Evolutionary conservation across 371 early-diverging fungal species (phyloP), one percentile per base, ranked within the genome.

Genomic region (Mucor saturninus): DNA sequence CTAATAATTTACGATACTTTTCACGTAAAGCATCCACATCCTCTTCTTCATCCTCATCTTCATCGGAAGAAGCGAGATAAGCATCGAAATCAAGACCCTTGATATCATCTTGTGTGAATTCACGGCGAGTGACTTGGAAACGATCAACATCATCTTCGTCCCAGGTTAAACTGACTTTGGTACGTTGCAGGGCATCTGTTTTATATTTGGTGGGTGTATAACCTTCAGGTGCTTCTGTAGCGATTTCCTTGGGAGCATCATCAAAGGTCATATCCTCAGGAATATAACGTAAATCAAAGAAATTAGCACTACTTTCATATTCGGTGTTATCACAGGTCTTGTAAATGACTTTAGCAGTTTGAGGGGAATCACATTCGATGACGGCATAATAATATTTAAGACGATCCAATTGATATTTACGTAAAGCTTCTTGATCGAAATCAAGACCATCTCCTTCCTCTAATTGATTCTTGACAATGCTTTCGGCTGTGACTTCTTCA

Each of bases 241-340:
- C 90, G 21, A 73, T 83, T 37, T 97, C 95, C 54, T 78, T 73
- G 31, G 73, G 71, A 32, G 91, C 91, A 31, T 91, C 92, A 15
- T 85, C 86, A 83, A 99, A 98, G 10, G 71, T 73, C 91, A 92
- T 91, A 21, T 89, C 95, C 67, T 95, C 94, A 48, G 99, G 98
- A 57, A 99, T 89, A 85, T 90, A 99, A n/a, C 98, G 87, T 66
- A 98, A 75, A 76, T 99, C 98, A 66, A 99, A 93, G 62, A 93
- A 91, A 81, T 97, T 97, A 58, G 95, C 88, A 43, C 94, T 91
- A 50, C 86, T 84, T 73, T 98, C 99, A 69, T 91, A 97, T 75
- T 99, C 99, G 9, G 92, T 84, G 11, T 95, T 96, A 73, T 99
- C 99, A 70, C 95, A 95, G 15, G 86, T 79, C 13, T 87, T 73